These are phyloP conservation scores for Melocanna baccifera DNA, from an alignment of 176 grass and related monocot genomes.

Conservation along the genomic window DNA sequence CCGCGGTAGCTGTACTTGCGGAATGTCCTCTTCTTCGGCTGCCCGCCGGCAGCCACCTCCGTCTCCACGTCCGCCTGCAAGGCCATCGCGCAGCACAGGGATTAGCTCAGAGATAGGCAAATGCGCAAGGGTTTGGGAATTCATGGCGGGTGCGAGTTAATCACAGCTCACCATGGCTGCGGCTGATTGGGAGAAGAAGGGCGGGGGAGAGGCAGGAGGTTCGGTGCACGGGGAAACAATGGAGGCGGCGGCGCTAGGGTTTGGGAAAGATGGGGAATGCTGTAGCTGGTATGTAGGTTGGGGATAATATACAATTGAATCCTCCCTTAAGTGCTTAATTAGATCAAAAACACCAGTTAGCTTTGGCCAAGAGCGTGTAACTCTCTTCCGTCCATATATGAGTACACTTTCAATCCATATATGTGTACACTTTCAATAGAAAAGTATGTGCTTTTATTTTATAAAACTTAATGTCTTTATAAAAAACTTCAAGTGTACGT, in stretches of 20 bases:
- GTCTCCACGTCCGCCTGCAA: slow-evolving; percentile 59
- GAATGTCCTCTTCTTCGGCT: slow-evolving; percentile 95
- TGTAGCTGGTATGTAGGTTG: background rate
- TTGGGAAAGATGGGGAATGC: background rate
- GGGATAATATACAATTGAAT: too few relatives aligned
- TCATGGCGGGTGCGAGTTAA: background rate
- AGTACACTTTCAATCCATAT: too few relatives aligned
- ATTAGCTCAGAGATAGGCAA: background rate
- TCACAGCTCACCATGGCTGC: slow-evolving; percentile 6
- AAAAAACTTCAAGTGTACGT: too few relatives aligned
- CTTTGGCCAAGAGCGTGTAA: too few relatives aligned
- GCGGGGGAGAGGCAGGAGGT: background rate
- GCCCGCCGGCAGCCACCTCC: slow-evolving; percentile 52
- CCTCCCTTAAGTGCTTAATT: too few relatives aligned
- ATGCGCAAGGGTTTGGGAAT: background rate
- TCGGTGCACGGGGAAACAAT: background rate
- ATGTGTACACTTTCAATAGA: too few relatives aligned
- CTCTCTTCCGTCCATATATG: too few relatives aligned
- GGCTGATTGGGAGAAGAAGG: background rate
- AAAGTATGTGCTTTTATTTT: too few relatives aligned
- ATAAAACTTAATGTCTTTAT: too few relatives aligned
- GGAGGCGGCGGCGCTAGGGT: background rate
- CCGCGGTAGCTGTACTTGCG: slow-evolving; percentile 93
- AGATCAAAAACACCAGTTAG: too few relatives aligned
- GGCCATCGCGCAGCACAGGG: background rate